Conservation (phyloP, 129 eudicot species). For the Pseudognaphalium luteoalbum region DNA sequence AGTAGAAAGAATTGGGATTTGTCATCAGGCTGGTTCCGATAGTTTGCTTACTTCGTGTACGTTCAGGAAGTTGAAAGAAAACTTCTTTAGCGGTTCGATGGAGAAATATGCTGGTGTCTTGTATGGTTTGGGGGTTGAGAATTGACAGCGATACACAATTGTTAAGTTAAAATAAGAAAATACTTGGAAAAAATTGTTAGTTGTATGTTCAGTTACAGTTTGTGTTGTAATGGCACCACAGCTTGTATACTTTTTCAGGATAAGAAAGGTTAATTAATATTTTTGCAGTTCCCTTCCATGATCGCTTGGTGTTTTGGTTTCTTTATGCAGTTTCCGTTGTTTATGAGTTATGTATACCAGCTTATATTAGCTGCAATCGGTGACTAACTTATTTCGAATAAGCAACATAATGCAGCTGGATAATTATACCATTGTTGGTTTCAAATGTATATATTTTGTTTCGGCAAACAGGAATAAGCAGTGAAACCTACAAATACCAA, state of each 20-base stretch:
- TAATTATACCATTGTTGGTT: not conserved
- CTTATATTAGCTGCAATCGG: not conserved
- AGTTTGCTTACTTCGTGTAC: slow-evolving; percentile 82
- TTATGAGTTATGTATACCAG: not conserved
- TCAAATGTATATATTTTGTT: not conserved
- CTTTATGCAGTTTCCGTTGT: not conserved
- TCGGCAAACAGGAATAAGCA: not conserved
- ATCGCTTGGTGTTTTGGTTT: slow-evolving; percentile 19
- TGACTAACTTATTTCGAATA: not conserved
- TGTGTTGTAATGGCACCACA: slow-evolving; percentile 44
- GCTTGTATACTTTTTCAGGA: slow-evolving; percentile 40
- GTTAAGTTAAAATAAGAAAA: slow-evolving; percentile 2
- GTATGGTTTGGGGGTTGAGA: slow-evolving; percentile 88
- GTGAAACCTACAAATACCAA: not conserved
- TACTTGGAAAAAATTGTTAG: slow-evolving; percentile 27
- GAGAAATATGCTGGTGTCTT: slow-evolving; percentile 86
- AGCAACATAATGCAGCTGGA: not conserved
- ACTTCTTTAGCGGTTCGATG: slow-evolving; percentile 76
- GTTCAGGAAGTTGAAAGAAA: slow-evolving; percentile 83
- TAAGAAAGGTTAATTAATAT: slow-evolving; percentile 30
- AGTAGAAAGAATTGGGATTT: slow-evolving; percentile 81
- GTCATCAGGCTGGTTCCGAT: slow-evolving; percentile 95
- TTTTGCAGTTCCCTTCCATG: slow-evolving; percentile 2
- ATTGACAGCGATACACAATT: slow-evolving; percentile 35
- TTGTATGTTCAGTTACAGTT: slow-evolving; percentile 42